Conservation (phyloP, 2,329 filamentous ascomycete species). For the Berkeleyomyces rouxiae region DNA sequence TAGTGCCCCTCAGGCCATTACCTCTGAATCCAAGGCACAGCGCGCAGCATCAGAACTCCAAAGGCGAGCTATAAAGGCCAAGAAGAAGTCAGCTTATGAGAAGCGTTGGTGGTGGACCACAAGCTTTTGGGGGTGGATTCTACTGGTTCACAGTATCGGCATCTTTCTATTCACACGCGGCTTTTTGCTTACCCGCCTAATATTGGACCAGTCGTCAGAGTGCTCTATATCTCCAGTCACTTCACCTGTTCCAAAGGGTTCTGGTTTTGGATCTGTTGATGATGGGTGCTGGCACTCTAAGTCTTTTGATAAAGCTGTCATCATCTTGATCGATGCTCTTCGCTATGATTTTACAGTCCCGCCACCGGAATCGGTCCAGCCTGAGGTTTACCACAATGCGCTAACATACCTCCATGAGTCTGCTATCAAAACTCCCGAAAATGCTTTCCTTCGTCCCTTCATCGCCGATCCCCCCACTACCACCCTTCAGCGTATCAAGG, state of each 20-base stretch:
- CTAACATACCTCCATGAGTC: constrained; percentile 77
- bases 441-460: constrained; percentile 83
- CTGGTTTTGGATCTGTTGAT: constrained; percentile 29
- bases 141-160: constrained; percentile 60
- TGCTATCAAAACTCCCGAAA: constrained; percentile 53
- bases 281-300: constrained; percentile 92
- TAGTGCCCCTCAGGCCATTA: neutral
- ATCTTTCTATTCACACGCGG: constrained; percentile 89
- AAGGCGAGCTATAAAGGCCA: constrained; percentile 2
- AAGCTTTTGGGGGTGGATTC: constrained; percentile 52
- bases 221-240: constrained; percentile 54
- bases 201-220: constrained; percentile 58
- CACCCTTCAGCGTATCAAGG: constrained; percentile 82
- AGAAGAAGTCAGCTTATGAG: constrained; percentile 25
- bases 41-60: constrained; percentile 5
- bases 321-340: constrained; percentile 82
- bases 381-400: constrained; percentile 61
- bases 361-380: constrained; percentile 30
- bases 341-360: constrained; percentile 95
- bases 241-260: constrained; percentile 15
- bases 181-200: constrained; percentile 76
- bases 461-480: constrained; percentile 94
- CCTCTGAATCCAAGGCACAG: constrained; percentile 5
- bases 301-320: constrained; percentile 77
- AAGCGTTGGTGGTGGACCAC: constrained; percentile 40